phyloP scores from a whole-genome alignment of 345 rosid genomes.

The Reutealis trisperma region DNA sequence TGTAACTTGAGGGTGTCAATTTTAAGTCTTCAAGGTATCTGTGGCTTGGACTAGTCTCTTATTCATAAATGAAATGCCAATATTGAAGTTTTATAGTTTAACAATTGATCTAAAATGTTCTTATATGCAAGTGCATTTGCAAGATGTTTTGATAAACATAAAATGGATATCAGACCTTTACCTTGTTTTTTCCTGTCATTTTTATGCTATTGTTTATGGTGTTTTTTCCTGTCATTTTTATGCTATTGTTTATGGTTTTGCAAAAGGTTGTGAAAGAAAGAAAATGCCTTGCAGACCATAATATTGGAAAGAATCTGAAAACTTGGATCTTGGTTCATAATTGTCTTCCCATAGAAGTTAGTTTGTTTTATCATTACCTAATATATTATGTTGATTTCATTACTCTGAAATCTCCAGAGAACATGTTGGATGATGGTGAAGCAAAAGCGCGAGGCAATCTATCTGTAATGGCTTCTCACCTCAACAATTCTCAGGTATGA shows the following conservation, averaged over 20 bases:
- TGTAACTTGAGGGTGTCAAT: no score
- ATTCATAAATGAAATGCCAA: neutral
- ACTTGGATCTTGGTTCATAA: neutral
- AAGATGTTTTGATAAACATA: neutral
- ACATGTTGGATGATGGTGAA: conserved; percentile 55
- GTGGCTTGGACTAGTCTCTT: neutral
- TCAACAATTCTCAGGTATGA: conserved; percentile 54
- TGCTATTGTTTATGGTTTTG: neutral
- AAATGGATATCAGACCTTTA: no score
- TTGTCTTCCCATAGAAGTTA: neutral
- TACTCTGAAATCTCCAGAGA: conserved; percentile 41
- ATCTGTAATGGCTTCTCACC: conserved; percentile 52
- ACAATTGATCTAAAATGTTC: neutral
- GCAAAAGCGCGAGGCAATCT: conserved; percentile 40
- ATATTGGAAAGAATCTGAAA: no score
- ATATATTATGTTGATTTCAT: conserved; percentile 4
- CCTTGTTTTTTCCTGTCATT: no score
- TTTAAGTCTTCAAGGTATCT: neutral
- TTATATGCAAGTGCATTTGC: no score
- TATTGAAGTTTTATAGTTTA: neutral
- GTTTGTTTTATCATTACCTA: neutral
- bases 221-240: no score
- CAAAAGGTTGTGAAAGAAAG: neutral
- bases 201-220: no score
- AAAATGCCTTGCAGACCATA: neutral